Conservation (phyloP, 768 basidiomycete species). For the Tulasnella sp. region DNA sequence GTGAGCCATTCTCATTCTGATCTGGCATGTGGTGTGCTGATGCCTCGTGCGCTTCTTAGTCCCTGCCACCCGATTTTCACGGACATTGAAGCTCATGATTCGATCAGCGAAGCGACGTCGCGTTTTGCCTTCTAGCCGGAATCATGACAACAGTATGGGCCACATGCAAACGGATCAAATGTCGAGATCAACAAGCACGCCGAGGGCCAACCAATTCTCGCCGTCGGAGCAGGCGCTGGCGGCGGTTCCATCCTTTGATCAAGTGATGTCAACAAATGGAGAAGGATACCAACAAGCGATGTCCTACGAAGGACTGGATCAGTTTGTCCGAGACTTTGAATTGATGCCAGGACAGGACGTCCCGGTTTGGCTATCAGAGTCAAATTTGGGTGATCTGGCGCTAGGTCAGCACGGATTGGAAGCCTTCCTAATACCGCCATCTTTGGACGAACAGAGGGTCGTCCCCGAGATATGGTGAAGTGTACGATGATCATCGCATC, state of each 20-base stretch:
- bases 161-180: background rate
- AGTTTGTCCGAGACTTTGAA: slow-evolving; percentile 69
- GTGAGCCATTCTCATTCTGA: slow-evolving; percentile 35
- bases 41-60: slow-evolving; percentile 36
- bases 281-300: slow-evolving; percentile 21
- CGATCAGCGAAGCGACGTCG: slow-evolving; percentile 37
- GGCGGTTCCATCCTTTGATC: slow-evolving; percentile 13
- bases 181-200: slow-evolving; percentile 28
- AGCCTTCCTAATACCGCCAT: slow-evolving; percentile 66
- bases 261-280: slow-evolving; percentile 26
- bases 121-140: slow-evolving; percentile 32
- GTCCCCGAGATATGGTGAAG: slow-evolving; percentile 66
- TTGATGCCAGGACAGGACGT: slow-evolving; percentile 61
- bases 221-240: background rate
- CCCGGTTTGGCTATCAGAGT: slow-evolving; percentile 80
- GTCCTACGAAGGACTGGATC: slow-evolving; percentile 40
- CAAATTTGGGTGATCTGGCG: slow-evolving; percentile 70
- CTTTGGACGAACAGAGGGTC: slow-evolving; percentile 39
- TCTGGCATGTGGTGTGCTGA: background rate
- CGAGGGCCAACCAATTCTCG: slow-evolving; percentile 32
- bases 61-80: slow-evolving; percentile 85
- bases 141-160: slow-evolving; percentile 31
- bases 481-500: background rate
- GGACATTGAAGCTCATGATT: slow-evolving; percentile 82
- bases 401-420: slow-evolving; percentile 63